Evolutionary conservation across 257 asterid genomes (phyloP).

Genomic region (Paraleonurus japonicus): DNA sequence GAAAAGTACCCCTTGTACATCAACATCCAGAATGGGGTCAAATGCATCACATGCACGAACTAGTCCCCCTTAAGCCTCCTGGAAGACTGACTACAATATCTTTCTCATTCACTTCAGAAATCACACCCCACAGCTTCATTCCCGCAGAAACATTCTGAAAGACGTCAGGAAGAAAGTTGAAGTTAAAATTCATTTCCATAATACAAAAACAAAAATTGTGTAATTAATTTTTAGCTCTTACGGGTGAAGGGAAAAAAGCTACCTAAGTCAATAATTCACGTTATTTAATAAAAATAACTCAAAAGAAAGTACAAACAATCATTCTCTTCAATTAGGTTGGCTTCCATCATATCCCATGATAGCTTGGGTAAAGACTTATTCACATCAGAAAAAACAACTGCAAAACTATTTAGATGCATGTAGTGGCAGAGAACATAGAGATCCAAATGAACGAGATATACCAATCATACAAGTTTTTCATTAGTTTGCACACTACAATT

Average conservation of each 20-base stretch:
- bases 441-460: background rate
- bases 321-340: constrained; percentile 1
- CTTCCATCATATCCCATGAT: background rate
- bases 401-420: too few relatives aligned
- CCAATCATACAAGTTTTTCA: background rate
- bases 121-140: constrained; percentile 97
- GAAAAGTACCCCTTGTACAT: constrained; percentile 40
- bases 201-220: background rate
- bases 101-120: constrained; percentile 87
- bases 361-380: background rate
- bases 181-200: constrained; percentile 9
- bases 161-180: background rate
- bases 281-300: background rate
- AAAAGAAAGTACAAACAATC: background rate
- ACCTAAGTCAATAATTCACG: constrained; percentile 5
- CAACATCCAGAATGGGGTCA: constrained; percentile 49
- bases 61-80: constrained; percentile 92
- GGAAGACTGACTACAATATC: constrained; percentile 90
- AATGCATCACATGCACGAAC: constrained; percentile 86
- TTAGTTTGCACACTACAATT: too few relatives aligned
- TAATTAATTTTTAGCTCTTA: background rate
- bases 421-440: background rate
- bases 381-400: too few relatives aligned
- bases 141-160: constrained; percentile 85
- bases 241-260: background rate